Evolutionary conservation across 1,139 yeast species (phyloP), one percentile per base, ranked within the genome.

Genomic region (Keqinozyma sinolaborantium): DNA sequence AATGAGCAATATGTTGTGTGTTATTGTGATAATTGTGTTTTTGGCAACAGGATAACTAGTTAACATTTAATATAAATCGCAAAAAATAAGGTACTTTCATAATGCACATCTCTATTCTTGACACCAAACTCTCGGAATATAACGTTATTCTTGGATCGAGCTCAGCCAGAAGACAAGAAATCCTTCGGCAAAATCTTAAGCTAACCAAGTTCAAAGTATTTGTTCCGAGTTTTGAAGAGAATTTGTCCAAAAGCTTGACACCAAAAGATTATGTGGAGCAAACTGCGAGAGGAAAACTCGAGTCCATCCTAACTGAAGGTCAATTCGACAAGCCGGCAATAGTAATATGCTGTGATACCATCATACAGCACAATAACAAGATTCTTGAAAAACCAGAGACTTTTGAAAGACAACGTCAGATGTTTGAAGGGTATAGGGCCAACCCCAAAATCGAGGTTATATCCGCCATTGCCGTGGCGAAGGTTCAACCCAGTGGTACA

Each of bases 301-400:
- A 42, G 20, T 35, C 47, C 10, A 31, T 28, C 14, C 33, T 40
- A n/a, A 24, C 35, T n/a, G 33, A 36, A 6, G 34, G 35, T 6
- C 23, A 37, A 2, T 37, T 38, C 26, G n/a, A 19, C 3, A 13
- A 26, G 11, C 43, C 43, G 9, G 36, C 45, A 0, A 48, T 85
- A 2, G 59, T 79, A 3, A 47, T 85, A 4, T 78, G 95, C 1
- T 92, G 96, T n/a, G 97, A 94, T 50, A 87, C 97, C 0, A 73
- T 92, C 7, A 76, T 90, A n/a, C 77, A 78, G 15, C 64, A 76
- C 30, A 67, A 73, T 27, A 79, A 77, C 3, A 49, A 55, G 18
- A 77, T 90, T 8, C 71, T 79, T 42, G 97, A 90, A 53, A 92
- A 92, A 53, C 98, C 98, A 0, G 52, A 50, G 5, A 63, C 69